phyloP scores from a whole-genome alignment of 31 red algal species.

The Endocladia muricata region DNA sequence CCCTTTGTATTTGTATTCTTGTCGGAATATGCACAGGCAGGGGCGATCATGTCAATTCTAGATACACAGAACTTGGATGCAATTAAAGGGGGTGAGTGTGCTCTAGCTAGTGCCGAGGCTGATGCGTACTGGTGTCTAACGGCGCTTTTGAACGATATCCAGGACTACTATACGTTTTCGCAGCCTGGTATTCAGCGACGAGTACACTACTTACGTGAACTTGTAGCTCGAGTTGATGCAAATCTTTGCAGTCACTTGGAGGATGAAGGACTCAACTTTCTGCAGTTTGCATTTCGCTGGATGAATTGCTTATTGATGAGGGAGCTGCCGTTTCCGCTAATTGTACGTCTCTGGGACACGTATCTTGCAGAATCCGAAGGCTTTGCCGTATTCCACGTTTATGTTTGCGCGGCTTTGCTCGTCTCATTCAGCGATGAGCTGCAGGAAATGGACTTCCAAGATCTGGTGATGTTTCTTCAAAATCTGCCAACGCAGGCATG shows the following conservation, averaged over 20 bases:
- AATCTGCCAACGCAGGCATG: conserved; percentile 87
- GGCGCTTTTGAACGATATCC: conserved; percentile 78
- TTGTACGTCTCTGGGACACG: conserved; percentile 94
- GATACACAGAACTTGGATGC: conserved; percentile 20
- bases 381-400: conserved; percentile 94
- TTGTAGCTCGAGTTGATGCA: conserved; percentile 77
- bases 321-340: conserved; percentile 85
- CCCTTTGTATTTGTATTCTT: conserved; percentile 96
- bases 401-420: conserved; percentile 92
- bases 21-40: conserved; percentile 52
- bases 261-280: conserved; percentile 79
- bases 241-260: conserved; percentile 73
- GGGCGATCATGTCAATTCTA: conserved; percentile 9
- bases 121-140: conserved; percentile 97
- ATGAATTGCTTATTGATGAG: conserved; percentile 97
- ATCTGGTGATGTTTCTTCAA: conserved; percentile 97
- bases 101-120: conserved; percentile 78
- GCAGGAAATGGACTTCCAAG: conserved; percentile 88
- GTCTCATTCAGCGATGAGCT: conserved; percentile 75
- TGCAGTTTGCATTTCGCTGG: conserved; percentile 99
- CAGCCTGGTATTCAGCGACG: conserved; percentile 97
- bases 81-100: conserved; percentile 8
- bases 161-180: conserved; percentile 95
- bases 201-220: conserved; percentile 70
- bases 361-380: conserved; percentile 87